Evolutionary conservation across 176 grass and related monocot species (phyloP).

Genomic region (Carex cristatella): DNA sequence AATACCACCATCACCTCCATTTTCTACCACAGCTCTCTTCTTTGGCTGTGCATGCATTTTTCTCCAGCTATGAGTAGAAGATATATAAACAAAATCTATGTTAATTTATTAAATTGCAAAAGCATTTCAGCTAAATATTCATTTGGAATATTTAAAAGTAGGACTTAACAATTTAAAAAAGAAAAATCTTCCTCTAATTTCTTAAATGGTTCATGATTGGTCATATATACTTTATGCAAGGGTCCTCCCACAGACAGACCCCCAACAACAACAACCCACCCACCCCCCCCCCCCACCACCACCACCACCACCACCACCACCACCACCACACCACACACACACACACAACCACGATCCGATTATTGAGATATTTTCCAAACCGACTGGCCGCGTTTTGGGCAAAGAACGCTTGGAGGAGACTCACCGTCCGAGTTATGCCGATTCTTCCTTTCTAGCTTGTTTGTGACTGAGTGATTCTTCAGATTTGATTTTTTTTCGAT

Average conservation of each 20-base stretch:
- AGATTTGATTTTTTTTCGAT: not conserved
- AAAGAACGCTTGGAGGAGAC: not conserved
- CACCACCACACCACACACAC: no score
- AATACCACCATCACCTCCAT: conserved; percentile 43
- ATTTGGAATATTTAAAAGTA: not conserved
- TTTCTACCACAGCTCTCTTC: conserved; percentile 47
- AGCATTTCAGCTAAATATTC: not conserved
- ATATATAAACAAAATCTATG: not conserved
- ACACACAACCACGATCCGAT: not conserved
- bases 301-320: not conserved
- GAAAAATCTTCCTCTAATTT: not conserved
- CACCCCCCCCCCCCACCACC: not conserved
- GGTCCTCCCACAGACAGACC: no score
- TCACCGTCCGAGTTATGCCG: not conserved
- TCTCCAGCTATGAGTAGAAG: conserved; percentile 26
- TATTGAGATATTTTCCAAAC: not conserved
- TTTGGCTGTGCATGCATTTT: conserved; percentile 60
- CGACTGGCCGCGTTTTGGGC: not conserved
- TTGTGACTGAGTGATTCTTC: not conserved
- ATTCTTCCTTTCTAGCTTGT: not conserved
- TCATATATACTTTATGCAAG: not conserved
- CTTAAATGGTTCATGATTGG: not conserved
- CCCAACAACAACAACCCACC: no score
- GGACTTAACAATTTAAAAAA: not conserved
- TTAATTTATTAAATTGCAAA: not conserved